phyloP scores from a whole-genome alignment of 1,284 basidiomycete species.

The Vanrija sp. region DNA sequence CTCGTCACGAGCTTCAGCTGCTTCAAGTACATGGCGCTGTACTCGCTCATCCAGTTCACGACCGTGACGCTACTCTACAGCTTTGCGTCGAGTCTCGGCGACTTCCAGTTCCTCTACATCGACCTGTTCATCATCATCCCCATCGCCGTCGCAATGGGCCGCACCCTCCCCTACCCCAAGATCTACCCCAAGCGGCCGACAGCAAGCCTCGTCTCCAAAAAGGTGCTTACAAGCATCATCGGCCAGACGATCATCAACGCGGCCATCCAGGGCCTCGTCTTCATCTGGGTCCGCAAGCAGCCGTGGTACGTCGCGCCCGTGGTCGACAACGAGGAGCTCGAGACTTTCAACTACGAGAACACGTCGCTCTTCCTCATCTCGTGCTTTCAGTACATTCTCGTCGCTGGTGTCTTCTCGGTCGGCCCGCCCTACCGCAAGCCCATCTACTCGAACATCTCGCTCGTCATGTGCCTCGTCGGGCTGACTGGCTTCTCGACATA shows the following conservation, averaged over 20 bases:
- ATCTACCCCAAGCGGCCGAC: slow-evolving; percentile 90
- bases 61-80: slow-evolving; percentile 88
- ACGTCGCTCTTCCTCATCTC: slow-evolving; percentile 88
- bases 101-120: slow-evolving; percentile 96
- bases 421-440: slow-evolving; percentile 93
- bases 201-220: slow-evolving; percentile 91
- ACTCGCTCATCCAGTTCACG: slow-evolving; percentile 55
- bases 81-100: slow-evolving; percentile 91
- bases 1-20: slow-evolving; percentile 97
- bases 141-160: slow-evolving; percentile 92
- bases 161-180: slow-evolving; percentile 81
- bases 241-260: slow-evolving; percentile 89
- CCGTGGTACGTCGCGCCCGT: slow-evolving; percentile 69
- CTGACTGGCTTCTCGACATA: slow-evolving; percentile 69
- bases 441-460: slow-evolving; percentile 88
- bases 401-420: slow-evolving; percentile 94
- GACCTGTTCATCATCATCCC: slow-evolving; percentile 97
- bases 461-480: slow-evolving; percentile 67
- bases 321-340: slow-evolving; percentile 67
- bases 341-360: slow-evolving; percentile 92
- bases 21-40: slow-evolving; percentile 89
- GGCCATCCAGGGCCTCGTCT: slow-evolving; percentile 77
- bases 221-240: slow-evolving; percentile 88
- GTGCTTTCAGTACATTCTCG: slow-evolving; percentile 96
- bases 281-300: slow-evolving; percentile 80